Evolutionary conservation across 176 grass and related monocot genomes (phyloP).

Genomic region (Cocos nucifera): DNA sequence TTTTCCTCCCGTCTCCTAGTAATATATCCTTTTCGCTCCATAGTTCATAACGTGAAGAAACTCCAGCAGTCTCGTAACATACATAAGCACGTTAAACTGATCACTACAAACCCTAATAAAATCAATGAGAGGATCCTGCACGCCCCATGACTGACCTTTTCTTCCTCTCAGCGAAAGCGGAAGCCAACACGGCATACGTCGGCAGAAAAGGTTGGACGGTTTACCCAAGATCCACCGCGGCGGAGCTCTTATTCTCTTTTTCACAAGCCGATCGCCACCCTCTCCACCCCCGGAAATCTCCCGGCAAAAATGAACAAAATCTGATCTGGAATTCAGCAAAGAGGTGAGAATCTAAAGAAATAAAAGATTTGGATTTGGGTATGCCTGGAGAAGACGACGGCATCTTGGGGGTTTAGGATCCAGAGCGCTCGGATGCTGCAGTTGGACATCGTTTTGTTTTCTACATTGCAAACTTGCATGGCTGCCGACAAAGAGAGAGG

Average conservation of each 20-base stretch:
- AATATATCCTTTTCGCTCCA: too few relatives aligned
- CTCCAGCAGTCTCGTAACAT: too few relatives aligned
- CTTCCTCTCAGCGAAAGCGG: slow-evolving; percentile 53
- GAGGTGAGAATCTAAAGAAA: background rate
- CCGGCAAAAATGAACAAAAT: background rate
- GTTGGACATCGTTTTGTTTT: background rate
- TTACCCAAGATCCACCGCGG: background rate
- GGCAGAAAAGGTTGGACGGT: slow-evolving; percentile 32
- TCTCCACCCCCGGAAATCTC: slow-evolving; percentile 81
- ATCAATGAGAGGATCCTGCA: too few relatives aligned
- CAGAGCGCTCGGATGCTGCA: slow-evolving; percentile 77
- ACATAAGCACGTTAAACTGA: too few relatives aligned
- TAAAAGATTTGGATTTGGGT: too few relatives aligned
- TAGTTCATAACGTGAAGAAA: too few relatives aligned
- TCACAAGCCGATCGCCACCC: slow-evolving; percentile 57
- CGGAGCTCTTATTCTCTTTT: slow-evolving; percentile 20
- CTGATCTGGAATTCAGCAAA: background rate
- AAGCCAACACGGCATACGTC: slow-evolving; percentile 42
- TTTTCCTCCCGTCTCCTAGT: too few relatives aligned
- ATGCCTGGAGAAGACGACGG: slow-evolving; percentile 73
- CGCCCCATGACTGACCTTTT: slow-evolving; percentile 28
- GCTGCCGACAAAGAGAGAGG: too few relatives aligned
- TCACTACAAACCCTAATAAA: too few relatives aligned
- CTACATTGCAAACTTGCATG: too few relatives aligned
- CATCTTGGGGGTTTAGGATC: slow-evolving; percentile 55